Percentiles rank a stretch among this genome's conserved stretches.
These are phyloP conservation scores for Xylariaceae sp. DNA, from an alignment of 2,329 filamentous ascomycete genomes.

Conservation along the genomic window DNA sequence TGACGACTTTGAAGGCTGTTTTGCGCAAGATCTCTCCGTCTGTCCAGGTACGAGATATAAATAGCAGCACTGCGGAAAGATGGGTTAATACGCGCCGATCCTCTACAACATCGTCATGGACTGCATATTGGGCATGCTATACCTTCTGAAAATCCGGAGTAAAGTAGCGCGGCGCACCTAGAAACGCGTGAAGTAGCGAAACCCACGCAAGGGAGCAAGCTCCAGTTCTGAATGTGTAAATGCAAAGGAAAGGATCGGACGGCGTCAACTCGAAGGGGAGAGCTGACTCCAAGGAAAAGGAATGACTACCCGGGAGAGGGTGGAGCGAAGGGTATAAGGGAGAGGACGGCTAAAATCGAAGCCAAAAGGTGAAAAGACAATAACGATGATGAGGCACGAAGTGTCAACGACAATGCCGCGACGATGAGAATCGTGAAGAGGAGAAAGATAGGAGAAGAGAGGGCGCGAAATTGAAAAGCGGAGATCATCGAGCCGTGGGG, in stretches of 20 bases:
- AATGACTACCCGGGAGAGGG: constrained; percentile 32
- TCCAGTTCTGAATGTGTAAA: constrained; percentile 28
- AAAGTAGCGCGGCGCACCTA: background rate
- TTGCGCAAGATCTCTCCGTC: constrained; percentile 24
- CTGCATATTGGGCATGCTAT: background rate
- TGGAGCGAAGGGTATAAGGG: constrained; percentile 30
- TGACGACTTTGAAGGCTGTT: constrained; percentile 19
- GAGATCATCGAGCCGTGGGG: constrained; percentile 3
- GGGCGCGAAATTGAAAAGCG: constrained; percentile 17
- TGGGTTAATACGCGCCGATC: constrained; percentile 4
- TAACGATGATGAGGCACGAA: constrained; percentile 25
- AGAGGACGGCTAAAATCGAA: constrained; percentile 24
- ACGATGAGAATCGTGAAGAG: constrained; percentile 34
- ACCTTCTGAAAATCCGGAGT: background rate
- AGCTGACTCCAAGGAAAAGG: constrained; percentile 39
- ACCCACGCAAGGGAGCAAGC: constrained; percentile 31
- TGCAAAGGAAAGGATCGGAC: constrained; percentile 41
- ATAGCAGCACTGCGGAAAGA: constrained; percentile 9
- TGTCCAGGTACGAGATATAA: constrained; percentile 19
- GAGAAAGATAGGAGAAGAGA: constrained; percentile 23
- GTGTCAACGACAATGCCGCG: constrained; percentile 32
- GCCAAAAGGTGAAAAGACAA: constrained; percentile 24
- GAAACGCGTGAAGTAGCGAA: constrained; percentile 8
- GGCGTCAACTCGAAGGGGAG: constrained; percentile 45
- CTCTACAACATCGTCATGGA: background rate